Conservation (phyloP, 1,284 basidiomycete genomes). For the Trichosporon sp. region DNA sequence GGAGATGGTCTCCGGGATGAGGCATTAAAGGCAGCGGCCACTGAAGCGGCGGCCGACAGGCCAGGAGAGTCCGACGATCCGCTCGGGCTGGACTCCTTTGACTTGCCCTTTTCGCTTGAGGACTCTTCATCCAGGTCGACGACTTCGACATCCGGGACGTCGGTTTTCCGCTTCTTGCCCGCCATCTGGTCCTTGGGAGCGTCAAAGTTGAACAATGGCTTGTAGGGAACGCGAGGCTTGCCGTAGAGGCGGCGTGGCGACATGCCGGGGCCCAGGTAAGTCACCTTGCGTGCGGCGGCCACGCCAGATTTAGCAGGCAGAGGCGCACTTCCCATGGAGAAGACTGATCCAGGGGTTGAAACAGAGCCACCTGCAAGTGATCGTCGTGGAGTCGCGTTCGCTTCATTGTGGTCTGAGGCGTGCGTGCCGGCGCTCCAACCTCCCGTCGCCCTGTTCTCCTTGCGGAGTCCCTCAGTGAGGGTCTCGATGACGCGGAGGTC, state of each 20-base stretch:
- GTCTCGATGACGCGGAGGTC: constrained; percentile 35
- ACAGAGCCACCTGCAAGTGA: background rate
- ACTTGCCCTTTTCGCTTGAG: background rate
- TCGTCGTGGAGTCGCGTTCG: background rate
- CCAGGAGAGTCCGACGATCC: background rate
- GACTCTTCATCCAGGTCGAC: background rate
- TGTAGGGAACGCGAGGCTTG: constrained; percentile 11
- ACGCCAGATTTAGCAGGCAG: background rate
- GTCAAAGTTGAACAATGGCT: constrained; percentile 22
- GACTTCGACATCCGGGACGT: constrained; percentile 13
- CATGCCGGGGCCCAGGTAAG: constrained; percentile 43
- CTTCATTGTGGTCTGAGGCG: background rate
- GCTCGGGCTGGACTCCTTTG: background rate
- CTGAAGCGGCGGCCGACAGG: constrained; percentile 3
- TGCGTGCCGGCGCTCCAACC: constrained; percentile 26
- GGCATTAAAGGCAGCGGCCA: constrained; percentile 14
- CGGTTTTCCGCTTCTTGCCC: constrained; percentile 23
- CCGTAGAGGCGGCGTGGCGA: constrained; percentile 31
- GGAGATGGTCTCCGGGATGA: constrained; percentile 21
- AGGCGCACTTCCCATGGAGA: constrained; percentile 17
- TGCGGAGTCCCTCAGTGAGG: constrained; percentile 28
- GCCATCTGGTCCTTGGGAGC: constrained; percentile 13
- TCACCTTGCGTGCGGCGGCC: constrained; percentile 10
- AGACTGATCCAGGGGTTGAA: constrained; percentile 21
- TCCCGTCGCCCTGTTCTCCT: constrained; percentile 20